Percentiles rank a stretch among this genome's conserved stretches.
These are phyloP conservation scores for Fraxinus latifolia DNA, from an alignment of 305 asterid genomes.

Conservation along the genomic window DNA sequence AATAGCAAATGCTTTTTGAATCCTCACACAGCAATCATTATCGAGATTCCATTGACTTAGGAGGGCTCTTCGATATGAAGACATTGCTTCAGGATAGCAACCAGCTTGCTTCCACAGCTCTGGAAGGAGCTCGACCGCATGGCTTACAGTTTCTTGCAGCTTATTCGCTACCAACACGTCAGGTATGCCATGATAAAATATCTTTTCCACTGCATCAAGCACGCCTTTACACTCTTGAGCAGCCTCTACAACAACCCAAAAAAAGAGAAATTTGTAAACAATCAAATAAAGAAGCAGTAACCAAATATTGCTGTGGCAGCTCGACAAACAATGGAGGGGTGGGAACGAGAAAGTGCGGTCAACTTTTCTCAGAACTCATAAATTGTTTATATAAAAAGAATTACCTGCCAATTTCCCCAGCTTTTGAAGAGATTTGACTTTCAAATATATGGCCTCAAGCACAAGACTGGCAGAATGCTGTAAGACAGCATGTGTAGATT, in stretches of 20 bases:
- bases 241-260: constrained; percentile 68
- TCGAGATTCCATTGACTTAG: constrained; percentile 96
- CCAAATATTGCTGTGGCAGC: background rate
- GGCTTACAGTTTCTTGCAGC: constrained; percentile 92
- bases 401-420: constrained; percentile 77
- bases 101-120: constrained; percentile 88
- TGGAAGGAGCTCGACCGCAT: constrained; percentile 94
- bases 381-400: background rate
- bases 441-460: constrained; percentile 91
- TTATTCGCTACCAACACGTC: constrained; percentile 69
- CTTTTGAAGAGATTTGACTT: constrained; percentile 95
- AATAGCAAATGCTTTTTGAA: constrained; percentile 86
- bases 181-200: constrained; percentile 74
- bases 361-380: constrained; percentile 7
- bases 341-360: constrained; percentile 2
- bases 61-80: constrained; percentile 85
- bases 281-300: constrained; percentile 31
- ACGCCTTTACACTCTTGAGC: constrained; percentile 87
- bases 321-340: background rate
- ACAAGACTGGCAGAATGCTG: constrained; percentile 88
- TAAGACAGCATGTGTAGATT: constrained; percentile 49
- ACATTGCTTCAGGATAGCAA: constrained; percentile 60
- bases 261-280: constrained; percentile 28
- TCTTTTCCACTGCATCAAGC: constrained; percentile 95
- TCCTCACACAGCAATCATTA: constrained; percentile 81